These are phyloP conservation scores for Cicer yamashitae DNA, from an alignment of 306 rosid genomes.

Conservation along the genomic window DNA sequence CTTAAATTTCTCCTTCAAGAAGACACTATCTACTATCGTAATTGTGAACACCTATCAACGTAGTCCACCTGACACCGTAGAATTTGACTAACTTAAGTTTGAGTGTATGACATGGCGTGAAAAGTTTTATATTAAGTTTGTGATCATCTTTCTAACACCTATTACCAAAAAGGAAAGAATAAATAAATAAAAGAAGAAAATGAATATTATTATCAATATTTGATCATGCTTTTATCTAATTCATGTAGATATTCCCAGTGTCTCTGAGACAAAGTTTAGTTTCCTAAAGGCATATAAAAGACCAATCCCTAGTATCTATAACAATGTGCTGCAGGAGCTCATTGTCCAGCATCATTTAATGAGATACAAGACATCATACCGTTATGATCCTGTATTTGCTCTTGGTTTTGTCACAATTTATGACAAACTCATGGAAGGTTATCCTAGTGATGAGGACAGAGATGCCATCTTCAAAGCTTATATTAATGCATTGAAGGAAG, in stretches of 20 bases:
- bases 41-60: too few relatives aligned
- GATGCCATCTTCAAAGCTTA: conserved; percentile 86
- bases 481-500: conserved; percentile 80
- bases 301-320: conserved; percentile 91
- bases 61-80: neutral
- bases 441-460: conserved; percentile 85
- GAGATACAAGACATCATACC: conserved; percentile 80
- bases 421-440: conserved; percentile 94
- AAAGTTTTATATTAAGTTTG: conserved; percentile 22
- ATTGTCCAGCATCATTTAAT: conserved; percentile 91
- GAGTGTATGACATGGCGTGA: conserved; percentile 20
- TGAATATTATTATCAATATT: neutral
- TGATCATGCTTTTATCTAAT: conserved; percentile 35
- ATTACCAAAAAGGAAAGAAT: neutral
- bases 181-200: neutral
- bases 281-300: conserved; percentile 84
- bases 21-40: too few relatives aligned
- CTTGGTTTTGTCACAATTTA: conserved; percentile 91
- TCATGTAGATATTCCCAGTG: conserved; percentile 49
- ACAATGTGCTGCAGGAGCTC: conserved; percentile 84
- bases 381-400: conserved; percentile 85
- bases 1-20: too few relatives aligned
- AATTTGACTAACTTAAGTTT: neutral
- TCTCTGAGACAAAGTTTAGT: conserved; percentile 78
- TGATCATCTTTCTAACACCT: conserved; percentile 23